Conservation (phyloP, 306 rosid genomes). For the Casuarina glauca region DNA sequence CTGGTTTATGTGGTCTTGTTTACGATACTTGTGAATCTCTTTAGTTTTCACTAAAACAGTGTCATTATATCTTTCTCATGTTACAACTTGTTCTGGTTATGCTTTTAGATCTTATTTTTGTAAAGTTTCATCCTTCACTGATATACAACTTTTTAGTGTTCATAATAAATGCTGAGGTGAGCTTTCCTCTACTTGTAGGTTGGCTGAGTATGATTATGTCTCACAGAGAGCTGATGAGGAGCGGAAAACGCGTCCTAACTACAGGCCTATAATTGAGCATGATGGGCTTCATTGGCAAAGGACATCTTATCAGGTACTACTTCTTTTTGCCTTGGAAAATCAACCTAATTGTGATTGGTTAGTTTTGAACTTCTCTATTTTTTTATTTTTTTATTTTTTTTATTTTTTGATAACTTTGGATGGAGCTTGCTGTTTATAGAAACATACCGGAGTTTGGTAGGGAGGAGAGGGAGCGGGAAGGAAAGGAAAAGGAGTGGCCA, state of each 20-base stretch:
- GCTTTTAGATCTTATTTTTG: background rate
- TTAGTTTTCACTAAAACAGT: background rate
- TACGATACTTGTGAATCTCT: background rate
- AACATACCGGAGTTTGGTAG: background rate
- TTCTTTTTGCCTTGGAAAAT: background rate
- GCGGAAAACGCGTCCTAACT: slow-evolving; percentile 53
- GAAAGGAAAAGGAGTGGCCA: no score
- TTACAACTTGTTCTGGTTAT: background rate
- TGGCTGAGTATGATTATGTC: slow-evolving; percentile 59
- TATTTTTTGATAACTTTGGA: background rate
- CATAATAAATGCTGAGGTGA: background rate
- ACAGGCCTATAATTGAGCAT: slow-evolving; percentile 79
- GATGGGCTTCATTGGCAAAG: slow-evolving; percentile 68
- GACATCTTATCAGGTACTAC: slow-evolving; percentile 55
- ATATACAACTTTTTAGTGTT: background rate
- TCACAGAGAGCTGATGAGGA: slow-evolving; percentile 68
- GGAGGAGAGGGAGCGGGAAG: no score
- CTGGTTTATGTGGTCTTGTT: slow-evolving; percentile 2
- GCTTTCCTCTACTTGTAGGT: slow-evolving; percentile 34
- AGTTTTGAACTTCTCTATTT: background rate
- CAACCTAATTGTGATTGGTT: background rate
- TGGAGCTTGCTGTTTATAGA: background rate
- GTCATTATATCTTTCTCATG: background rate
- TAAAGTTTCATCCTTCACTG: slow-evolving; percentile 5
- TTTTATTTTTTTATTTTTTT: no score